phyloP scores from a whole-genome alignment of 2,329 filamentous ascomycete genomes.

The Diaporthe ilicicola region DNA sequence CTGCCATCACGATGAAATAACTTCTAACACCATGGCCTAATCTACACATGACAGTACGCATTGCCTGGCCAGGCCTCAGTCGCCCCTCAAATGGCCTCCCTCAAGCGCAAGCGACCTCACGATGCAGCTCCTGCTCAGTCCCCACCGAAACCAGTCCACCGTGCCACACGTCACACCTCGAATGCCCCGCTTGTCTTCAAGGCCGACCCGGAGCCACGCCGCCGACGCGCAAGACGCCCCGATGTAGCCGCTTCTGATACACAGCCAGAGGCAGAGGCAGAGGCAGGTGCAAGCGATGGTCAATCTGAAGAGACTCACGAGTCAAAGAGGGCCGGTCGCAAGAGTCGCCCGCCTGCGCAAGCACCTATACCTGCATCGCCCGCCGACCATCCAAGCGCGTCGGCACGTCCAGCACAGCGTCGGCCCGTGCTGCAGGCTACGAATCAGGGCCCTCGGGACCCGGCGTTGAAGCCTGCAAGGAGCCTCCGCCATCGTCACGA shows the following conservation, averaged over 20 bases:
- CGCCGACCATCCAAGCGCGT: slow-evolving; percentile 2
- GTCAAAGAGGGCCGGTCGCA: not conserved
- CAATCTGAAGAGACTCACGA: not conserved
- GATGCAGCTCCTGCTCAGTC: slow-evolving; percentile 28
- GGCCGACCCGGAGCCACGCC: slow-evolving; percentile 41
- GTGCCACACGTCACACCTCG: slow-evolving; percentile 45
- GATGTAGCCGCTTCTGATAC: slow-evolving; percentile 27
- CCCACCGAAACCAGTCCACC: slow-evolving; percentile 25
- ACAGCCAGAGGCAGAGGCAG: not conserved
- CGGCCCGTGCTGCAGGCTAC: slow-evolving; percentile 32
- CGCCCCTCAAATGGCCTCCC: slow-evolving; percentile 37
- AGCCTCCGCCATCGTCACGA: slow-evolving; percentile 17
- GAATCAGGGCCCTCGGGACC: slow-evolving; percentile 27
- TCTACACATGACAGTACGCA: not conserved
- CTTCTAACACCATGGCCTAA: not conserved
- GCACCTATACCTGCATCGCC: slow-evolving; percentile 9
- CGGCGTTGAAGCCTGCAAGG: slow-evolving; percentile 25
- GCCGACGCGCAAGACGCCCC: slow-evolving; percentile 36
- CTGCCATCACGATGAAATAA: no score
- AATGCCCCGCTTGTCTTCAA: slow-evolving; percentile 45
- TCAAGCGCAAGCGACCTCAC: slow-evolving; percentile 44
- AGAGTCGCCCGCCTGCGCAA: not conserved
- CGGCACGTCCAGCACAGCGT: slow-evolving; percentile 18
- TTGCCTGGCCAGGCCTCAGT: not conserved
- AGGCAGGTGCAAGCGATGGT: not conserved